Conservation (phyloP, 2,329 filamentous ascomycete species). For the Epichloe gansuensis region DNA sequence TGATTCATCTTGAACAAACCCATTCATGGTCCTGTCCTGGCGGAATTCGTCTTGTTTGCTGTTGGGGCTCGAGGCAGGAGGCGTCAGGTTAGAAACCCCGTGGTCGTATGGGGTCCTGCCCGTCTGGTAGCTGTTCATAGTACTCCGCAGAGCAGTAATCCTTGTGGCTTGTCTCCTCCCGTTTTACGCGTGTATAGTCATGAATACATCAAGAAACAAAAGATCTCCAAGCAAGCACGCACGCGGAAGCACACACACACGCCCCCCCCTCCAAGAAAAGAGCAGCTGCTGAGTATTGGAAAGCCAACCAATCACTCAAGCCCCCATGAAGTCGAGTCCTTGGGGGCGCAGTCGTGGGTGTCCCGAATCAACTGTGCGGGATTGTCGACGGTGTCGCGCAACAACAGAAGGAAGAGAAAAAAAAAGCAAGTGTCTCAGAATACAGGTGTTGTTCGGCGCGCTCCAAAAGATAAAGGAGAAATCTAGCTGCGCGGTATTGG, state of each 20-base stretch:
- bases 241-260: too few species aligned
- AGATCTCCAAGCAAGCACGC: neutral
- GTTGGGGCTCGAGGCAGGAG: constrained; percentile 25
- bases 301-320: constrained; percentile 1
- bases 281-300: constrained; percentile 1
- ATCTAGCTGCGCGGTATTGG: neutral
- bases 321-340: constrained; percentile 2
- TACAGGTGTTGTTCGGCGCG: neutral
- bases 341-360: neutral
- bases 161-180: neutral
- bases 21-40: constrained; percentile 29
- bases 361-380: neutral
- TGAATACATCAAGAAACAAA: constrained; percentile 11
- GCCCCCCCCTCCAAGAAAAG: neutral
- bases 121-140: constrained; percentile 28
- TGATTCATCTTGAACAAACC: constrained; percentile 26
- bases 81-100: constrained; percentile 18
- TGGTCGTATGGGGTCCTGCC: constrained; percentile 24
- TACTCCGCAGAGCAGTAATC: constrained; percentile 1
- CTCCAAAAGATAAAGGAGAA: neutral
- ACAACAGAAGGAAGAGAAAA: neutral
- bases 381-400: neutral
- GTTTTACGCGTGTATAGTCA: constrained; percentile 10
- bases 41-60: constrained; percentile 45
- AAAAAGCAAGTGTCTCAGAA: neutral